These are phyloP conservation scores for Malassezia brasiliensis DNA, from an alignment of 1,284 basidiomycete genomes.

Conservation along the genomic window DNA sequence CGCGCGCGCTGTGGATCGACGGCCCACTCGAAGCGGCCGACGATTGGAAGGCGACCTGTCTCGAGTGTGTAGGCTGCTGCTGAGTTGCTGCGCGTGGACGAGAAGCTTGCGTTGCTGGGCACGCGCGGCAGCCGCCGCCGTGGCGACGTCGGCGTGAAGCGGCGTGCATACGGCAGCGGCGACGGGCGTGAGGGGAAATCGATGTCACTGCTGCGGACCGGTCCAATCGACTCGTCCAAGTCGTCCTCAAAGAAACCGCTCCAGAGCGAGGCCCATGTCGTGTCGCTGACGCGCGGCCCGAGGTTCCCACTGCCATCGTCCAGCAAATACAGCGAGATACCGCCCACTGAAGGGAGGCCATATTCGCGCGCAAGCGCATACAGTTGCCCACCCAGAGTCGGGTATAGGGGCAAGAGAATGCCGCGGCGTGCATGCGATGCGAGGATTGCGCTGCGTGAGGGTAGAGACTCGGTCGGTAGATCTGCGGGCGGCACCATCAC, in stretches of 20 bases:
- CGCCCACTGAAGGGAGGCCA: conserved; percentile 40
- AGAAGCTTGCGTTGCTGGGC: conserved; percentile 9
- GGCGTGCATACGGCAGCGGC: conserved; percentile 14
- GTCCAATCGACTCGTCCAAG: not conserved
- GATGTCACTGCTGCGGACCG: not conserved
- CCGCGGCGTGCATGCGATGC: conserved; percentile 26
- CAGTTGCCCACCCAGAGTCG: conserved; percentile 41
- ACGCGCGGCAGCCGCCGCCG: conserved; percentile 9
- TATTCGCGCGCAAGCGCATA: conserved; percentile 46
- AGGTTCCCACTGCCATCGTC: conserved; percentile 38
- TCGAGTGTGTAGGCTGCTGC: conserved; percentile 9
- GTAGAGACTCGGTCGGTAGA: conserved; percentile 11
- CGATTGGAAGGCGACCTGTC: conserved; percentile 31
- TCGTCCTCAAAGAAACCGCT: conserved; percentile 31
- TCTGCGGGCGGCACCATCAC: conserved; percentile 17
- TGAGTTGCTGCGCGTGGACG: not conserved
- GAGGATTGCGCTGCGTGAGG: conserved; percentile 6
- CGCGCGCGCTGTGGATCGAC: conserved; percentile 34
- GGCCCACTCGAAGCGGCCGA: conserved; percentile 41
- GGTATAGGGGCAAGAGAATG: conserved; percentile 40
- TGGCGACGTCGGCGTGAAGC: not conserved
- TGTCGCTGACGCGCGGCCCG: conserved; percentile 42
- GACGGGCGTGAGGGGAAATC: not conserved
- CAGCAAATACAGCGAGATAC: conserved; percentile 35
- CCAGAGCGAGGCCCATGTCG: conserved; percentile 41